A percentile compares a stretch with the other conserved stretches of the same genome.
phyloP scores from a whole-genome alignment of 129 eudicot genomes.

The Centrapalus pauciflorus region DNA sequence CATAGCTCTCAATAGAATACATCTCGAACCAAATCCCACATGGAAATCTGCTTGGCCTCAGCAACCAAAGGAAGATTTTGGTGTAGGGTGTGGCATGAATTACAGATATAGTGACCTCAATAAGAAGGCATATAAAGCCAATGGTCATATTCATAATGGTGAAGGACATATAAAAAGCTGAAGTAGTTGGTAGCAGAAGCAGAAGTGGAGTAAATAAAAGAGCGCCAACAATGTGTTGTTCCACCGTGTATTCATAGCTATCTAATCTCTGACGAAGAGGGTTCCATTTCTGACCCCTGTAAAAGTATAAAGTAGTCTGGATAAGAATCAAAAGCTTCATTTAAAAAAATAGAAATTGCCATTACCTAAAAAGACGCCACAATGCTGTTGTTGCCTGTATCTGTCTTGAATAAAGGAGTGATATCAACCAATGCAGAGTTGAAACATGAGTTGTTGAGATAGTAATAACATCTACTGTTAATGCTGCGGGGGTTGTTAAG shows the following conservation, averaged over 20 bases:
- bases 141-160: conserved; percentile 59
- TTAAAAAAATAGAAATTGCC: not conserved
- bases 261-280: conserved; percentile 93
- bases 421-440: conserved; percentile 61
- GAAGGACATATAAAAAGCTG: conserved; percentile 86
- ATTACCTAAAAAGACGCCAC: conserved; percentile 97
- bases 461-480: conserved; percentile 51
- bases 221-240: conserved; percentile 90
- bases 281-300: conserved; percentile 94
- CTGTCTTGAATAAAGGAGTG: conserved; percentile 80
- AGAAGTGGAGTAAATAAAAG: conserved; percentile 83
- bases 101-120: conserved; percentile 53
- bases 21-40: conserved; percentile 83
- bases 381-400: conserved; percentile 78
- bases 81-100: conserved; percentile 89
- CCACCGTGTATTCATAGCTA: conserved; percentile 89
- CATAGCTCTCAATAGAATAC: conserved; percentile 25
- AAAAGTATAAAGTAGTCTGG: not conserved
- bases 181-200: conserved; percentile 86
- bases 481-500: conserved; percentile 56
- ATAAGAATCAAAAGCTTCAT: not conserved
- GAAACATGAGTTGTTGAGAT: conserved; percentile 54
- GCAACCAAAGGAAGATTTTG: conserved; percentile 67
- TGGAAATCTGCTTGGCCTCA: conserved; percentile 71
- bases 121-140: conserved; percentile 36